Percentiles rank a stretch among this genome's conserved stretches.
These are phyloP conservation scores for Alternaria ventricosa DNA, from an alignment of 2,329 filamentous ascomycete genomes.

Conservation along the genomic window DNA sequence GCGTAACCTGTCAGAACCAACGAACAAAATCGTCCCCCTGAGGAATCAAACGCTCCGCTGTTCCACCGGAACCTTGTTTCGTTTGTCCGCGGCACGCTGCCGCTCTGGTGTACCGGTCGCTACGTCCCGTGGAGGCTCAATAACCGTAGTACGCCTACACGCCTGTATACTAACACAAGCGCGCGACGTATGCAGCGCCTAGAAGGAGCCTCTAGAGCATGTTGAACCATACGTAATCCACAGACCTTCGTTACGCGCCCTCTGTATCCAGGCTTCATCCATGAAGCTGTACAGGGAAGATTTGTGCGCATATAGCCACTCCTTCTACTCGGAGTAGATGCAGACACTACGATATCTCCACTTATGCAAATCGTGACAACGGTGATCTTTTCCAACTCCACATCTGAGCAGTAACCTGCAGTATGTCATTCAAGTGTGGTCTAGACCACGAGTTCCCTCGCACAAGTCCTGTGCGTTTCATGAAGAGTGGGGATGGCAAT, in stretches of 20 bases:
- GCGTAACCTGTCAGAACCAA: neutral
- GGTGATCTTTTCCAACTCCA: neutral
- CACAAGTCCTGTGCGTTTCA: neutral
- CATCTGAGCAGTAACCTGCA: neutral
- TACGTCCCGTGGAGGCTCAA: neutral
- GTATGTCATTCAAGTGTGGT: slow-evolving; percentile 1
- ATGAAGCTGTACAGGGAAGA: neutral
- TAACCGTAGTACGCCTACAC: neutral
- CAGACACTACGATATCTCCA: neutral
- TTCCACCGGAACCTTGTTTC: neutral
- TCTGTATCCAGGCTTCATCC: neutral
- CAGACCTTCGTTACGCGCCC: neutral
- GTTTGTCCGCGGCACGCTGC: neutral
- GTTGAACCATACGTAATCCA: neutral
- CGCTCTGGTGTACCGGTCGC: neutral
- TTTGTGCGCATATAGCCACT: neutral
- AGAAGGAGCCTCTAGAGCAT: neutral
- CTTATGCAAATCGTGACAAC: neutral
- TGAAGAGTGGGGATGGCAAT: slow-evolving; percentile 1
- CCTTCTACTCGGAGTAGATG: neutral
- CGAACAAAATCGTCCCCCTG: neutral
- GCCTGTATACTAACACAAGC: neutral
- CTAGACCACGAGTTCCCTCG: slow-evolving; percentile 1
- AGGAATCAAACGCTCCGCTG: neutral
- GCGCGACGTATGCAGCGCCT: neutral